Base-by-base conservation (phyloP, 148 eudicot genomes). In the Diospyros lotus region DNA sequence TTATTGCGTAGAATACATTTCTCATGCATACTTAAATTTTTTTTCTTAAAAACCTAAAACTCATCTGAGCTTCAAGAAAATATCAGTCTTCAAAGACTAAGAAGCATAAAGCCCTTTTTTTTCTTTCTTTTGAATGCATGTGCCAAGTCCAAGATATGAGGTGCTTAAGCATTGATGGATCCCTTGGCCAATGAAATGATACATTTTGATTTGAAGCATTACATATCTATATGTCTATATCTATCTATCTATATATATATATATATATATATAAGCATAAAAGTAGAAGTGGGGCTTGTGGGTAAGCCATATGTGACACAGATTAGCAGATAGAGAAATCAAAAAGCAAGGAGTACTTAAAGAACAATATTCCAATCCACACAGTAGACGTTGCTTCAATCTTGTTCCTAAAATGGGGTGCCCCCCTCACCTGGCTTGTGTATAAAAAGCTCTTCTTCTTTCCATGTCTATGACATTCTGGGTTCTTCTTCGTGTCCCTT, bases 141-240 rank as follows among this genome's bases (percentile, higher is more conserved):
- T 68, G 42, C 15, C 70, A 48, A 66, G 17, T 15, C 15, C 70
- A 48, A 66, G 17, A 38, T 51, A 55, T 17, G 50, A 15, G 9
- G 4, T 40, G 61, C 13, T 74, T 1, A 58, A 65, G 11, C 28
- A 44, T 17, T 12, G 10, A 28, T 28, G 28, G 28, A 28, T 28
- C 28, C 53, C 12, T 38, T 46, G 44, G 73, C 76, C 54, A 73
- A 59, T 73, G 63, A 61, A 59, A 68, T 66, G 77, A 68, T 41
- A 68, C 68, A 54, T 73, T 73, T 51, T 67, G 68, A 74, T 75
- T 69, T 74, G 28, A 12, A 53, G 68, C 11, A 80, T 55, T 50
- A 68, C 17, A 58, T 14, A 70, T 52, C 10, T 43, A n/a, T 17
- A 18, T 9, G 44, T n/a, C n/a, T n/a, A n/a, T n/a, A n/a, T n/a